Base-by-base conservation (phyloP, 2,329 filamentous ascomycete species). In the Blastomyces silverae region DNA sequence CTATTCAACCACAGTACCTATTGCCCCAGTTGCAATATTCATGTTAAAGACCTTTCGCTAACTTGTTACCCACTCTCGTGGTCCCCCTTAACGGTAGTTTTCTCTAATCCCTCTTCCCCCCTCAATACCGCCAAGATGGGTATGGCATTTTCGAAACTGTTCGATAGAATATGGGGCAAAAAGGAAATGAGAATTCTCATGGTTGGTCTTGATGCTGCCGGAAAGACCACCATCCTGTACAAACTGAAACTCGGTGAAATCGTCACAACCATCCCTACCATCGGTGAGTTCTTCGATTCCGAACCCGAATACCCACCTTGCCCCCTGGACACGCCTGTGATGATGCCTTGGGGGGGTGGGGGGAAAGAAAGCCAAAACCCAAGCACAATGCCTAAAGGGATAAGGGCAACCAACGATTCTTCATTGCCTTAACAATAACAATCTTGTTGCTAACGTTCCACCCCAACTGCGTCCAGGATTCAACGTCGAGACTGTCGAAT, bases 101-200 rank as follows among this genome's bases (percentile, higher is more conserved):
- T 44, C 58, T 44, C 44, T 28, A 34, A 42, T 22, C 15, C 39
- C 42, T 13, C n/a, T 34, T n/a, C 37, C 39, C 44, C 57, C 63
- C 58, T 52, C 57, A 68, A 68, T 58, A 77, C 77, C 75, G 74
- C 76, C 77, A 92, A 81, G 81, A 99, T 99, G 94, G 94, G 94
- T 95, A 86, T 97, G 81, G 87, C 89, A 78, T 91, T 97, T 83
- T 97, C 92, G 76, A 96, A 94, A 87, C 80, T 97, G 78, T 94
- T 97, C 81, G 91, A 96, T 79, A 88, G 89, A 84, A 87, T 97
- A 81, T 96, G 91, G 89, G 92, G 93, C 77, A 96, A 96, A 89
- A 97, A 97, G 89, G 94, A 99, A 88, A 99, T 99, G 94, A 89
- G 94, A 85, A 97, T 99, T 84, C 82, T 99, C 82, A 99, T 99